Evolutionary conservation across 768 basidiomycete genomes (phyloP), one percentile per base, ranked within the genome.

Genomic region (Boletus vermiculosoides): DNA sequence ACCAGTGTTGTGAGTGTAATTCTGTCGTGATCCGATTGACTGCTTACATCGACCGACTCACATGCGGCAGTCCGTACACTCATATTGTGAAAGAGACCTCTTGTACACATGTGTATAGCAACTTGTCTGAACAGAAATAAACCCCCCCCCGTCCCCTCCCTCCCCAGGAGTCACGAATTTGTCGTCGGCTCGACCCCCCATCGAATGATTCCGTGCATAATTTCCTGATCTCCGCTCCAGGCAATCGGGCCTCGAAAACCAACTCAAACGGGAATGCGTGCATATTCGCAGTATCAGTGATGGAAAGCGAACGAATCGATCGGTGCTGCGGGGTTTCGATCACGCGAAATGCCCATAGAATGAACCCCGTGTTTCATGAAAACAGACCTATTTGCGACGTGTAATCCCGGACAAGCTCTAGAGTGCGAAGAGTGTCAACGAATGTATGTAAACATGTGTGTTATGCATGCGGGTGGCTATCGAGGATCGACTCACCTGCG

Each of bases 311-410:
- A 69, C 7, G 79, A 76, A 65, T 90, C 82, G 52, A 89, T 85
- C 0, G 83, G 83, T 2, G 72, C 66, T 2, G 66, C 61, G 0
- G 80, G 76, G 55, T 80, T 31, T 78, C 63, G 5, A 68, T 73
- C 31, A 88, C 69, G 0, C 69, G 76, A 72, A 87, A 88, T 0
- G 84, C 80, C 84, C 85, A 87, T 10, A 85, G 75, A 10, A 83
- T 67, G 18, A 85, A 72, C 0, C 84, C 83, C 0, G 84, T 81
- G 61, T n/a, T 83, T 87, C 46, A 88, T 73, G 66, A 84, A 85
- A 0, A 87, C 64, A 1, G 86, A 87, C 13, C 66, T 56, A 15
- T 75, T 64, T 10, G 69, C 67, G 15, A 68, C 49, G 64, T 85
- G 78, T 56, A 80, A 78, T 1, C 62, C 63, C 3, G 63, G 63